Evolutionary conservation across 164 flowering plant species (phyloP).

Genomic region (Protea cynaroides): DNA sequence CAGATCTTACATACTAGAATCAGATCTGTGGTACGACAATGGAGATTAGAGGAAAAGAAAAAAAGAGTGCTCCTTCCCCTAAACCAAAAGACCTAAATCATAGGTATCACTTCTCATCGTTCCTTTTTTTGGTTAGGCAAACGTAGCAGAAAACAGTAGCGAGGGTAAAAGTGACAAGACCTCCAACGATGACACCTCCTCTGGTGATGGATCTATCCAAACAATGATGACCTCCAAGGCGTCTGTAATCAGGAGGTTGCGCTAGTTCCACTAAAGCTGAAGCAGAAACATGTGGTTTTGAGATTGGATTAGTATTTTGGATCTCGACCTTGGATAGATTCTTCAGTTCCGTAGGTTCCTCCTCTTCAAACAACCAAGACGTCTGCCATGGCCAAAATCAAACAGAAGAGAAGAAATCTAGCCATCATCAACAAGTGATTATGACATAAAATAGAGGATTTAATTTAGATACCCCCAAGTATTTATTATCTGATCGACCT

Average conservation of each 20-base stretch:
- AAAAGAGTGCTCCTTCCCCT: no score
- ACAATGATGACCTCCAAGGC: constrained; percentile 11
- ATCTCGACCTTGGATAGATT: neutral
- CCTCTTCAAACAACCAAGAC: neutral
- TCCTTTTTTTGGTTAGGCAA: constrained; percentile 7
- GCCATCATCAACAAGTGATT: no score
- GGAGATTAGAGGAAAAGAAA: no score
- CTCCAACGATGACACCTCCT: constrained; percentile 14
- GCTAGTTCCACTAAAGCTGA: neutral
- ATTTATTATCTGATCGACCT: no score
- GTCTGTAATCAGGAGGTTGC: constrained; percentile 5
- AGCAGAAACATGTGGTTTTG: neutral
- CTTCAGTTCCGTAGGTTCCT: neutral
- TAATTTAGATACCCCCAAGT: no score
- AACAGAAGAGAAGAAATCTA: neutral
- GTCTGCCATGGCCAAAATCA: neutral
- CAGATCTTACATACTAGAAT: no score
- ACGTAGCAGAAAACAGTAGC: constrained; percentile 12
- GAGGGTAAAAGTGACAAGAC: constrained; percentile 8
- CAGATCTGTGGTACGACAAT: no score
- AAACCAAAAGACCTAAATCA: no score
- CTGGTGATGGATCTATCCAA: constrained; percentile 4
- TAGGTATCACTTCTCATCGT: neutral
- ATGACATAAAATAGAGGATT: no score
- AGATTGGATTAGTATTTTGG: neutral